phyloP scores from a whole-genome alignment of 1,284 basidiomycete genomes.

The Ceratobasidium papillatum region DNA sequence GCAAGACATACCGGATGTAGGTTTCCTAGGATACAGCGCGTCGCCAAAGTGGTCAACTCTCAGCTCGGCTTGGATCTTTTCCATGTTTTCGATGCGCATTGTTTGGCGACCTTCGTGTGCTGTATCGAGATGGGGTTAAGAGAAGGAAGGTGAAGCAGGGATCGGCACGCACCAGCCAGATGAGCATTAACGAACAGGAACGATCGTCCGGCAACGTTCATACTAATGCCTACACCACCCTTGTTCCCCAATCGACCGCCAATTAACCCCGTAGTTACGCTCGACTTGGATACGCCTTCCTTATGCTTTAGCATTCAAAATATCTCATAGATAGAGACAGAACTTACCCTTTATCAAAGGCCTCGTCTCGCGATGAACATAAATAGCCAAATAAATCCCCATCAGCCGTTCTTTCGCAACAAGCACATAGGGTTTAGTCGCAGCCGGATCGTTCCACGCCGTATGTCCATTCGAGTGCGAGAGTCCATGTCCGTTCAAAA shows the following conservation, averaged over 20 bases:
- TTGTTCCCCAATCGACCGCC: slow-evolving; percentile 88
- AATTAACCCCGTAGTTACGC: slow-evolving; percentile 86
- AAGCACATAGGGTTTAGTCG: slow-evolving; percentile 74
- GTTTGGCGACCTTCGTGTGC: slow-evolving; percentile 79
- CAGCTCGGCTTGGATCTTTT: slow-evolving; percentile 63
- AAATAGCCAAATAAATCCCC: slow-evolving; percentile 83
- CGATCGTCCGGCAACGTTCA: slow-evolving; percentile 76
- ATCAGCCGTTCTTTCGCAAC: slow-evolving; percentile 87
- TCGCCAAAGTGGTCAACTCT: slow-evolving; percentile 61
- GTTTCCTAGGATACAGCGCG: slow-evolving; percentile 66
- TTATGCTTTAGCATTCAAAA: background rate
- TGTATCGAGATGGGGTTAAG: slow-evolving; percentile 48
- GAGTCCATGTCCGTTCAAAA: slow-evolving; percentile 41
- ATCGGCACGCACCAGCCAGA: slow-evolving; percentile 56
- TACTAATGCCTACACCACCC: slow-evolving; percentile 82
- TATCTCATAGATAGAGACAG: background rate
- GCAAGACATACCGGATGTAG: slow-evolving; percentile 66
- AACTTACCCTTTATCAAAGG: slow-evolving; percentile 65
- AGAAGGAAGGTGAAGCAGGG: background rate
- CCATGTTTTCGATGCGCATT: slow-evolving; percentile 72
- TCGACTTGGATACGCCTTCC: slow-evolving; percentile 68
- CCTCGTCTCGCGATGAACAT: slow-evolving; percentile 71
- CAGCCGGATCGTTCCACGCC: slow-evolving; percentile 52
- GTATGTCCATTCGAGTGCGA: slow-evolving; percentile 51
- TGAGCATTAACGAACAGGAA: slow-evolving; percentile 88